These are phyloP conservation scores for Fraxinus velutina DNA, from an alignment of 305 asterid species.

Conservation along the genomic window DNA sequence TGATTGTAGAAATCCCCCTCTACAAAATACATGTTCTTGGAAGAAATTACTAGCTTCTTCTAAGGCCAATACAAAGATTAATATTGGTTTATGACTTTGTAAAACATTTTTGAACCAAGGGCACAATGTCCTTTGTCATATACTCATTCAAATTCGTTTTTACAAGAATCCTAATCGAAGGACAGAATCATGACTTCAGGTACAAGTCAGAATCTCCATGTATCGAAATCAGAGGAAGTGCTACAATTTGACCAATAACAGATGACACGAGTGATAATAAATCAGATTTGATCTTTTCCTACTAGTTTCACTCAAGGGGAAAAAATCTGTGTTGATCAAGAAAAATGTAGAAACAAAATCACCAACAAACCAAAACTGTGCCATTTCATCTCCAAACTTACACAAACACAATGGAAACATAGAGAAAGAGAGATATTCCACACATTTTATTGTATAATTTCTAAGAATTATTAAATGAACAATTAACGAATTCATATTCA, in stretches of 20 bases:
- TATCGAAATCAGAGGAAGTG: neutral
- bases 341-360: neutral
- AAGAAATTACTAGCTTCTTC: constrained; percentile 3
- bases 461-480: neutral
- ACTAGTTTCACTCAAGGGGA: neutral
- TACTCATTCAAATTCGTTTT: neutral
- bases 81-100: neutral
- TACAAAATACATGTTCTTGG: neutral
- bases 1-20: constrained; percentile 1
- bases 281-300: neutral
- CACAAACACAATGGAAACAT: neutral
- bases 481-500: neutral
- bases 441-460: neutral
- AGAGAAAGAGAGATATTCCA: neutral
- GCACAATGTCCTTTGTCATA: neutral
- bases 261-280: neutral
- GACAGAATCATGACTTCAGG: constrained; percentile 20
- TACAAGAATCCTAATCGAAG: neutral
- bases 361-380: neutral
- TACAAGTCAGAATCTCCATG: neutral
- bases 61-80: constrained; percentile 1
- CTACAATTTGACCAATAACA: neutral
- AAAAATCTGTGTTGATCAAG: neutral
- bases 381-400: neutral
- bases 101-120: neutral